A percentile compares a stretch with the other conserved stretches of the same genome.
Evolutionary conservation across 176 grass and related monocot species (phyloP).

Genomic region (Miscanthus lutarioriparius): DNA sequence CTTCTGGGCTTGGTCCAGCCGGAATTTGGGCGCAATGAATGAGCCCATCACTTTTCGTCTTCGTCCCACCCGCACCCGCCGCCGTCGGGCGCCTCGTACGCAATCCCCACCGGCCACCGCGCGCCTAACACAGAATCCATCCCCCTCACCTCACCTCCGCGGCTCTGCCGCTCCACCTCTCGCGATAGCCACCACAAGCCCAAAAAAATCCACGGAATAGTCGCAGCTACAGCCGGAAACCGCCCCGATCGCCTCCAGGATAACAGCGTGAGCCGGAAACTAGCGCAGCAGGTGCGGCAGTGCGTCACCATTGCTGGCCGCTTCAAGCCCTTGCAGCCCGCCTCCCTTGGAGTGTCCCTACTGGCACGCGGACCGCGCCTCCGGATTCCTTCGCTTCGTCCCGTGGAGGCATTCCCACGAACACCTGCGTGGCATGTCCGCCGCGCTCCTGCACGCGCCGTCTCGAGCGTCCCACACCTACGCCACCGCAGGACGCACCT

Average conservation of each 20-base stretch:
- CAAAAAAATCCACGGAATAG: not conserved
- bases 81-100: not conserved
- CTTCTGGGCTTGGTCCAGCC: not conserved
- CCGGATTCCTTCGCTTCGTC: not conserved
- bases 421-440: slow-evolving; percentile 17
- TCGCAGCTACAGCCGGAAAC: not conserved
- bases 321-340: not conserved
- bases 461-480: not conserved
- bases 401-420: slow-evolving; percentile 26
- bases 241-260: not conserved
- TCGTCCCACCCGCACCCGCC: not conserved
- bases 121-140: not conserved
- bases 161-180: not conserved
- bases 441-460: slow-evolving; percentile 1
- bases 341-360: slow-evolving; percentile 1
- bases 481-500: not conserved
- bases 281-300: not conserved
- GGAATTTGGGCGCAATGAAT: not conserved
- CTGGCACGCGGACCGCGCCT: not conserved
- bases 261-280: not conserved
- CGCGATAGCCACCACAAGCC: not conserved
- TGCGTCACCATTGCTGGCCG: not conserved
- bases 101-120: not conserved
- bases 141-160: not conserved
- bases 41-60: not conserved